phyloP scores from a whole-genome alignment of 257 asterid species.

The Plantago major region DNA sequence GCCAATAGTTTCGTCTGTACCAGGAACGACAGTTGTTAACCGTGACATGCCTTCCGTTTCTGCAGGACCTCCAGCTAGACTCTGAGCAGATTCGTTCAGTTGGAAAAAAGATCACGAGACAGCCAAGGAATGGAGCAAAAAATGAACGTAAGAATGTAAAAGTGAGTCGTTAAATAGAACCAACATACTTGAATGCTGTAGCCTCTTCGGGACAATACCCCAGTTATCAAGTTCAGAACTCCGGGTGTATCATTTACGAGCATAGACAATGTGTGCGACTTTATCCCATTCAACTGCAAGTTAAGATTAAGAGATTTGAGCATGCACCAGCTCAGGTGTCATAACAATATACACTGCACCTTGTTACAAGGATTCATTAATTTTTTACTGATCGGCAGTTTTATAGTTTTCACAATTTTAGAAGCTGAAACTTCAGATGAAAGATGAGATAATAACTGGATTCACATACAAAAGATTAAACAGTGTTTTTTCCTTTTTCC shows the following conservation, averaged over 20 bases:
- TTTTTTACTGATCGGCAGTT: not conserved
- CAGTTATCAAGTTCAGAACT: slow-evolving; percentile 77
- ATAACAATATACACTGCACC: not conserved
- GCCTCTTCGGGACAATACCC: slow-evolving; percentile 83
- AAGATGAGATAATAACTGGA: not conserved
- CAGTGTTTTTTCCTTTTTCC: too few species aligned
- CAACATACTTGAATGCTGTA: slow-evolving; percentile 66
- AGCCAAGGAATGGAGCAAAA: slow-evolving; percentile 4
- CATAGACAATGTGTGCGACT: slow-evolving; percentile 74
- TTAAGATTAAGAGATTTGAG: slow-evolving; percentile 7
- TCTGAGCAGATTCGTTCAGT: slow-evolving; percentile 41
- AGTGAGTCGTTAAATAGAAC: slow-evolving; percentile 6
- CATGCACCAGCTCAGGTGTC: slow-evolving; percentile 11
- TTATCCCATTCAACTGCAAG: slow-evolving; percentile 68
- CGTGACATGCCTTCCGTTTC: slow-evolving; percentile 78
- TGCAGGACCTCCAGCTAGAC: slow-evolving; percentile 91
- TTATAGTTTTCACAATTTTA: slow-evolving; percentile 3
- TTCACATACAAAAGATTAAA: not conserved
- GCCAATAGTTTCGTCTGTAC: slow-evolving; percentile 66
- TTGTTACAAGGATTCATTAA: too few species aligned
- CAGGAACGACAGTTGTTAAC: slow-evolving; percentile 89
- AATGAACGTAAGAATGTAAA: not conserved
- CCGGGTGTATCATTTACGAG: slow-evolving; percentile 73
- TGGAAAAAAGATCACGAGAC: slow-evolving; percentile 5
- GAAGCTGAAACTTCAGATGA: not conserved